Evolutionary conservation across 768 basidiomycete species (phyloP).

Genomic region (Tubosaeta sp.): DNA sequence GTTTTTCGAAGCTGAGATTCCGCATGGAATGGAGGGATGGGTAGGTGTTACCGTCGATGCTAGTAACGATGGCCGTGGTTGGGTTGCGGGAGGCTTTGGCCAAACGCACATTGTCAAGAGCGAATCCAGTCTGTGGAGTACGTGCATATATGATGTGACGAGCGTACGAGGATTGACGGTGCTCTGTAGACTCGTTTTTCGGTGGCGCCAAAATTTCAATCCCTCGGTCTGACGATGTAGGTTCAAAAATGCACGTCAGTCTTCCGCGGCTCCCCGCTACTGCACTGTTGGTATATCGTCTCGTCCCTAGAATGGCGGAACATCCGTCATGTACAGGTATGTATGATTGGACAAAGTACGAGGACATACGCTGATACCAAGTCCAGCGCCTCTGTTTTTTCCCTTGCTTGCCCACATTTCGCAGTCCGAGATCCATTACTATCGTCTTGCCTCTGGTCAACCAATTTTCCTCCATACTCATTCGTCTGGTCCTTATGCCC

Average conservation of each 20-base stretch:
- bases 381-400: constrained; percentile 48
- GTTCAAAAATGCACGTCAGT: constrained; percentile 40
- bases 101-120: constrained; percentile 28
- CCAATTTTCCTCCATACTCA: constrained; percentile 59
- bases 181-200: constrained; percentile 38
- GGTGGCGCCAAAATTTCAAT: constrained; percentile 33
- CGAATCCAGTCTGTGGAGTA: constrained; percentile 42
- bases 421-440: constrained; percentile 64
- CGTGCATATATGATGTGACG: constrained; percentile 5
- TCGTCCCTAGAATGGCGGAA: constrained; percentile 33
- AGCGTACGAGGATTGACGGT: constrained; percentile 8
- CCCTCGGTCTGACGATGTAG: constrained; percentile 20
- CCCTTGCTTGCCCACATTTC: constrained; percentile 69
- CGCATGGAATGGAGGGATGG: constrained; percentile 31
- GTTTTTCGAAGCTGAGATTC: constrained; percentile 52
- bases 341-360: not conserved
- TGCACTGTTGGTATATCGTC: constrained; percentile 61
- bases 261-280: constrained; percentile 57
- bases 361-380: constrained; percentile 5
- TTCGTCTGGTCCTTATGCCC: constrained; percentile 60
- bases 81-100: constrained; percentile 58
- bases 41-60: constrained; percentile 52
- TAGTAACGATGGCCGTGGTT: constrained; percentile 49
- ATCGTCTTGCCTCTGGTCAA: constrained; percentile 39
- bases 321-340: constrained; percentile 29